Percentiles rank a stretch among this genome's conserved stretches.
Evolutionary conservation across 257 asterid genomes (phyloP).

Genomic region (Echites panduratus): DNA sequence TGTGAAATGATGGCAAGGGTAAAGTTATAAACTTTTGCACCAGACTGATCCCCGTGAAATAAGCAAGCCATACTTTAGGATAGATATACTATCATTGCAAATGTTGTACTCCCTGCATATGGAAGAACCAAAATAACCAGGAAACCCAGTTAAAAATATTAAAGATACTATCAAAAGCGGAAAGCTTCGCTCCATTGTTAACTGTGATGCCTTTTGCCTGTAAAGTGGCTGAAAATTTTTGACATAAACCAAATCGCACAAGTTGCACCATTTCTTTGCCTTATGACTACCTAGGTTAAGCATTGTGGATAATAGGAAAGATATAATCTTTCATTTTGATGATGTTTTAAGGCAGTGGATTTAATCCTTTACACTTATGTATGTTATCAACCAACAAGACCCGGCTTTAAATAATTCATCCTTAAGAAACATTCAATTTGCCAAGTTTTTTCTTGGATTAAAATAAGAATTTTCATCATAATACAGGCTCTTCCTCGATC

Average conservation of each 20-base stretch:
- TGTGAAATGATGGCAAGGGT: background rate
- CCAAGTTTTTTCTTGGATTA: background rate
- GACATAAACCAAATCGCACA: background rate
- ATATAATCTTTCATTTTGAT: background rate
- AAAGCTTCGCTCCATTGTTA: background rate
- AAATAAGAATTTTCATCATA: background rate
- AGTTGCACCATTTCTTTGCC: background rate
- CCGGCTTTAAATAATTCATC: background rate
- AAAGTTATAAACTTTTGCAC: background rate
- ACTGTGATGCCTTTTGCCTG: background rate
- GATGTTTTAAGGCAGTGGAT: background rate
- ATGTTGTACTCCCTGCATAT: background rate
- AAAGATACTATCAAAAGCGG: background rate
- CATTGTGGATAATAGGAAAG: background rate
- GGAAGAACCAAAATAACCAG: background rate
- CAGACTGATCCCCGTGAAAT: background rate
- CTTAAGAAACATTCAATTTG: background rate
- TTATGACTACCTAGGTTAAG: background rate
- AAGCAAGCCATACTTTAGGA: background rate
- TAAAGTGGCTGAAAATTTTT: background rate
- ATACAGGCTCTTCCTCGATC: background rate
- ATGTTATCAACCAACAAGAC: background rate
- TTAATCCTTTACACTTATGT: background rate
- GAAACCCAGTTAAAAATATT: background rate
- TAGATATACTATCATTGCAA: conserved; percentile 1